A percentile compares a stretch with the other conserved stretches of the same genome.
Evolutionary conservation across 139 green algal genomes (phyloP).

Genomic region (Coccomyxa sp.): DNA sequence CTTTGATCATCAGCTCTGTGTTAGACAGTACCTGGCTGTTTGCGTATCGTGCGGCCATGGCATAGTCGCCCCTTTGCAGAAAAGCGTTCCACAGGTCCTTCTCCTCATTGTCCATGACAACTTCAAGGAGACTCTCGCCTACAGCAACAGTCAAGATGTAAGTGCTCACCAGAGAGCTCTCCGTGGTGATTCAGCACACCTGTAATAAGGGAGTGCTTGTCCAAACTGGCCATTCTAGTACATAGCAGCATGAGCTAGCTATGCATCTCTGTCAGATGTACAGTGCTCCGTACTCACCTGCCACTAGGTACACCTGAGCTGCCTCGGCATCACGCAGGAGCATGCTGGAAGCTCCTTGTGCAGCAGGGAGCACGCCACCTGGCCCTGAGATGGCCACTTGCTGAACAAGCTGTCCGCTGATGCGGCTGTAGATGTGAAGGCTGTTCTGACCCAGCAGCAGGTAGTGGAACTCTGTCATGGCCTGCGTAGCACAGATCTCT

Average conservation of each 20-base stretch:
- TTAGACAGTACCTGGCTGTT: constrained; percentile 23
- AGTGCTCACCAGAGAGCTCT: no score
- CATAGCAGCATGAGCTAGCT: neutral
- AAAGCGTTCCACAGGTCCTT: constrained; percentile 83
- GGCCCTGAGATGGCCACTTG: constrained; percentile 40
- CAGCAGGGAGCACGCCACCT: no score
- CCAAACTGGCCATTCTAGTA: no score
- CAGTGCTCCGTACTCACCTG: neutral
- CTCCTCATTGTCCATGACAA: constrained; percentile 51
- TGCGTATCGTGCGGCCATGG: constrained; percentile 32
- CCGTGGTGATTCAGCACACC: no score
- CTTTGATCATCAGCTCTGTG: no score
- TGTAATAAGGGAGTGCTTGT: no score
- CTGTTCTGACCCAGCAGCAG: constrained; percentile 60
- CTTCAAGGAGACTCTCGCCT: constrained; percentile 40
- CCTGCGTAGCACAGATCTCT: constrained; percentile 26
- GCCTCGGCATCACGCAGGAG: neutral
- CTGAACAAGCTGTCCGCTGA: constrained; percentile 55
- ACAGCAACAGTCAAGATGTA: no score
- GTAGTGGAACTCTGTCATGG: constrained; percentile 71
- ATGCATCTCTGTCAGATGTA: neutral
- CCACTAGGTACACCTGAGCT: neutral
- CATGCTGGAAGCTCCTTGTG: neutral
- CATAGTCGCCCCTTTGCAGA: constrained; percentile 57
- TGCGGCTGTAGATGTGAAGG: constrained; percentile 59